A percentile compares a stretch with the other conserved stretches of the same genome.
Evolutionary conservation across 148 eudicot genomes (phyloP).

Genomic region (Camellia japonica): DNA sequence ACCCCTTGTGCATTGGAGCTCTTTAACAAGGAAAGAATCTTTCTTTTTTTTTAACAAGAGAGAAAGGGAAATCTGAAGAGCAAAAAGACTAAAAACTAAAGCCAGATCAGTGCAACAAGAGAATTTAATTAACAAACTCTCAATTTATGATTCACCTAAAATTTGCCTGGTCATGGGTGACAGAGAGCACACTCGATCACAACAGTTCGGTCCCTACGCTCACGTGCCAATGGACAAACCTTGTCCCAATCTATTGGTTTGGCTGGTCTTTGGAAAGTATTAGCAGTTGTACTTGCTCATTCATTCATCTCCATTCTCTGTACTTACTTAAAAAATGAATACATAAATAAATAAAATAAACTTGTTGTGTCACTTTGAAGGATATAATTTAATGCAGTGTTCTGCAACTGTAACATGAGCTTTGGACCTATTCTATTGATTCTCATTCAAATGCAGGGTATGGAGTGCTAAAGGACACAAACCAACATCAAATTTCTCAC

Average conservation of each 20-base stretch:
- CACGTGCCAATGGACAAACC: slow-evolving; percentile 36
- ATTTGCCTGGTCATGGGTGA: slow-evolving; percentile 37
- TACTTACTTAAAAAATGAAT: not conserved
- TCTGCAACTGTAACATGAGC: slow-evolving; percentile 4
- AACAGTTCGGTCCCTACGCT: slow-evolving; percentile 21
- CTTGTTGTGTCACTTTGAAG: not conserved
- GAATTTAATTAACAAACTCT: slow-evolving; percentile 2
- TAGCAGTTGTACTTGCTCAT: slow-evolving; percentile 9
- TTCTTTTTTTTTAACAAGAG: slow-evolving; percentile 23
- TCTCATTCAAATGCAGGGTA: slow-evolving; percentile 26
- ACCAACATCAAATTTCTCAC: slow-evolving; percentile 9
- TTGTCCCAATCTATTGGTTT: slow-evolving; percentile 17
- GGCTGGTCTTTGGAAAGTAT: slow-evolving; percentile 7
- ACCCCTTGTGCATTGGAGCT: slow-evolving; percentile 22
- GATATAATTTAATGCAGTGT: slow-evolving; percentile 1
- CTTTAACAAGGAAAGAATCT: slow-evolving; percentile 41
- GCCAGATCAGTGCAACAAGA: slow-evolving; percentile 19
- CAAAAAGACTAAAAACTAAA: slow-evolving; percentile 25
- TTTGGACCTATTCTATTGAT: slow-evolving; percentile 25
- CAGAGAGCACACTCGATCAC: slow-evolving; percentile 21
- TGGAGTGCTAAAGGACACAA: slow-evolving; percentile 21
- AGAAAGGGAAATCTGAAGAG: not conserved
- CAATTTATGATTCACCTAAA: slow-evolving; percentile 19
- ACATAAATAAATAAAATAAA: not conserved
- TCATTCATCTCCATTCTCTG: not conserved